Evolutionary conservation across 768 basidiomycete genomes (phyloP), one percentile per base, ranked within the genome.

Genomic region (Ramaria rubella): DNA sequence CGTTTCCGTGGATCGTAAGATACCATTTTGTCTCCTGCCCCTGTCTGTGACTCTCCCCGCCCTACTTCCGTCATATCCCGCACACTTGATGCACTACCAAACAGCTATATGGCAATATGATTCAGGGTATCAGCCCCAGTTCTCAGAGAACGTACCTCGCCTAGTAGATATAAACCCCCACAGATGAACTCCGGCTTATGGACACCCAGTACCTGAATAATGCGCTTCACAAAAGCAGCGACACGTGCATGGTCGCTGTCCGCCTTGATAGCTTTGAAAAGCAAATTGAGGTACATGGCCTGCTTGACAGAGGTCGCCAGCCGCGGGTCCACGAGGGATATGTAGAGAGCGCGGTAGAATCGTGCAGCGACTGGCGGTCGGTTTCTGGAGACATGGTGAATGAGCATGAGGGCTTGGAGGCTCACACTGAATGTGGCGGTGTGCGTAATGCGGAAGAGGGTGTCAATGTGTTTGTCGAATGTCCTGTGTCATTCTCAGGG

Each of bases 391-490:
- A 85, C 75, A 0, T 91, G 93, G 65, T 88, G 87, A 58, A 97
- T 88, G 5, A 98, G 79, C 36, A 88, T 79, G 1, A 98, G 81
- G 0, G 94, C 90, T 68, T 95, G 95, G 4, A 98, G 80, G 9
- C 92, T 92, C 64, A 93, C 93, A 68, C 95, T 96, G 81, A 99
- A 99, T 0, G 94, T 96, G 7, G 92, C 94, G 7, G 81, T 88
- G 70, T 97, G 95, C 2, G 93, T 94, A 65, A 99, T 93, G 44
- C 86, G 79, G 79, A 97, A 98, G 21, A 97, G 82, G 0, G 91
- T 93, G 68, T 93, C 87, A 65, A 96, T 87, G 63, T 97, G 94
- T 54, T 83, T 80, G 61, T 83, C 79, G 63, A 98, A 83, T 26
- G 29, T 34, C 9, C 90, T 93, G 62, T n/a, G 31, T 14, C 38